Base-by-base conservation (phyloP, 129 eudicot species). In the Silybum marianum region DNA sequence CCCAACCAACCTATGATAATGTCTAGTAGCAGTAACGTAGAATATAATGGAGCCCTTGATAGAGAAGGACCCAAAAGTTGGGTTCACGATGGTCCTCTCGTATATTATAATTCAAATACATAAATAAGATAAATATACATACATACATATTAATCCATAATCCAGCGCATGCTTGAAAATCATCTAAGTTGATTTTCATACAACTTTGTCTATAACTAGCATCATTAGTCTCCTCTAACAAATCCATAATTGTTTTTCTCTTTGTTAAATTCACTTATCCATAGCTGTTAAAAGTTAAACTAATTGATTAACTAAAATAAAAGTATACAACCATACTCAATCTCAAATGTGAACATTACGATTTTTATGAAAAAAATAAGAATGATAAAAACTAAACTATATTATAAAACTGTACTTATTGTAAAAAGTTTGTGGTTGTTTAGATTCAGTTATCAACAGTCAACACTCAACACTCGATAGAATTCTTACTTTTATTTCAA, bases 211-310 rank as follows among this genome's bases (percentile, higher is more conserved):
- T 58, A 58, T 58, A 58, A 58, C 22, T 54, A 54, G 5, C 63
- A 54, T 54, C 63, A 54, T 58, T 58, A n/a, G 66, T 58, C 66
- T n/a, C 66, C 66, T 18, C 66, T 58, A 58, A 58, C 66, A n/a
- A 14, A n/a, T 4, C 23, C 23, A 58, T 58, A 58, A 58, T 58
- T 58, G 66, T 58, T 58, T 58, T 58, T 58, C 66, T 18, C 66
- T n/a, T 58, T 58, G 22, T 18, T 58, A 58, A 58, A 19, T 19
- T 58, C 19, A 58, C 63, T 58, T 58, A 58, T 58, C 66, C 23
- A 58, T 58, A 58, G 6, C 66, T 1, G 9, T 58, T 58, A 18
- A 18, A 58, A 58, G 60, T 48, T 48, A 58, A 6, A 18, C 23
- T 1, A 58, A 18, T 58, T 58, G 23, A n/a, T 58, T 58, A 18